Percentiles rank a stretch among this genome's conserved stretches.
phyloP scores from a whole-genome alignment of 805 yeast species.

The Wickerhamomyces queroliae region DNA sequence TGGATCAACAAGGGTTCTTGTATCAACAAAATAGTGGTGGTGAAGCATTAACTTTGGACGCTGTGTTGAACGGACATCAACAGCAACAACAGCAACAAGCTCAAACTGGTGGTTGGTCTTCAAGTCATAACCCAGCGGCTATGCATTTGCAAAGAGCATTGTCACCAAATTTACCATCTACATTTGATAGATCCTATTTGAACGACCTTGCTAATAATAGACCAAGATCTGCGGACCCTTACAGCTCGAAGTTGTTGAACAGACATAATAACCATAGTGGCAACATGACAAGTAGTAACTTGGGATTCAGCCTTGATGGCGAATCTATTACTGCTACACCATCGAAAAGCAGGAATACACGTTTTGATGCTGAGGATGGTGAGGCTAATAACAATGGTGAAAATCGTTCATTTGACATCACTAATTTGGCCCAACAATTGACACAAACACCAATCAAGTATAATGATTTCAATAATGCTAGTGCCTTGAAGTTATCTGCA shows the following conservation, averaged over 20 bases:
- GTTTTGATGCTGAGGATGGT: conserved; percentile 9
- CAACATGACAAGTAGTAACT: background rate
- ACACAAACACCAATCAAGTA: conserved; percentile 13
- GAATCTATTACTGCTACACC: conserved; percentile 7
- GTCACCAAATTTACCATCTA: conserved; percentile 18
- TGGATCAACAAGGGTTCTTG: conserved; percentile 13
- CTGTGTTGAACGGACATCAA: too few species aligned
- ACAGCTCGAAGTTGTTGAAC: conserved; percentile 11
- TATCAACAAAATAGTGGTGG: conserved; percentile 19
- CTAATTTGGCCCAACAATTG: conserved; percentile 23
- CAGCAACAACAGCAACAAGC: conserved; percentile 36
- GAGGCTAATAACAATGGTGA: conserved; percentile 1
- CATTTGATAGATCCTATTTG: conserved; percentile 12
- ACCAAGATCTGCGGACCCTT: conserved; percentile 39
- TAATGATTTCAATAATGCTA: conserved; percentile 20
- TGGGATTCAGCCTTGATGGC: conserved; percentile 1
- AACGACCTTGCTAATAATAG: conserved; percentile 24
- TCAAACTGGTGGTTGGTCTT: conserved; percentile 19
- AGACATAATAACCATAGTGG: conserved; percentile 2
- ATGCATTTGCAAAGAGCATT: conserved; percentile 25
- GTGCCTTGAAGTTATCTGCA: conserved; percentile 60
- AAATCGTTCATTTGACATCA: conserved; percentile 19
- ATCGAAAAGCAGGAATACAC: conserved; percentile 18
- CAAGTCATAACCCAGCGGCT: background rate
- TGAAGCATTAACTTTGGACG: conserved; percentile 10